A percentile compares a stretch with the other conserved stretches of the same genome.
Evolutionary conservation across 768 basidiomycete species (phyloP).

Genomic region (Leccinum variicolor): DNA sequence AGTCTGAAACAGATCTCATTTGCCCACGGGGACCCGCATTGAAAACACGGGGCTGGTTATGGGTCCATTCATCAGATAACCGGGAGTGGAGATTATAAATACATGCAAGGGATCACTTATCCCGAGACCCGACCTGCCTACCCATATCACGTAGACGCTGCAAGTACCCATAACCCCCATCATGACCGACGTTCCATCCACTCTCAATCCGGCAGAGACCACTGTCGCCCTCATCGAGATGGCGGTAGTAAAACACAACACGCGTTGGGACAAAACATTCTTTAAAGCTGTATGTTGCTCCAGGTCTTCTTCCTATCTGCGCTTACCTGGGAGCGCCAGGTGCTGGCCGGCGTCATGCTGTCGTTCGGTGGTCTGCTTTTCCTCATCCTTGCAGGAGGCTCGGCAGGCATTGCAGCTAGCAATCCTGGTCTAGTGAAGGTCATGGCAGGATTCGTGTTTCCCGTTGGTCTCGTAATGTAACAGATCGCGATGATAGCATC

Average conservation of each 20-base stretch:
- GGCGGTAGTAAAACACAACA: slow-evolving; percentile 61
- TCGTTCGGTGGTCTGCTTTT: slow-evolving; percentile 70
- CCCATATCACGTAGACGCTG: slow-evolving; percentile 3
- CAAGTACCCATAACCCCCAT: not conserved
- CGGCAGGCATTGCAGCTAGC: slow-evolving; percentile 42
- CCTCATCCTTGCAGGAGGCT: slow-evolving; percentile 58
- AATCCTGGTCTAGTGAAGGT: slow-evolving; percentile 71
- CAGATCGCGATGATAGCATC: slow-evolving; percentile 2
- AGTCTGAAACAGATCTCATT: slow-evolving; percentile 6
- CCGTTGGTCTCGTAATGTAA: slow-evolving; percentile 75
- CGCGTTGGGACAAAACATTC: slow-evolving; percentile 57
- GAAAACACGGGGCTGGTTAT: slow-evolving; percentile 2
- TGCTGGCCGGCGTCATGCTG: slow-evolving; percentile 68
- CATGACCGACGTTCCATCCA: slow-evolving; percentile 35
- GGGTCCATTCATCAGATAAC: slow-evolving; percentile 1
- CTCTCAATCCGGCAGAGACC: slow-evolving; percentile 58
- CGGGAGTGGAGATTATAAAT: slow-evolving; percentile 19
- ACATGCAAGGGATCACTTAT: not conserved
- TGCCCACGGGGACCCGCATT: not conserved
- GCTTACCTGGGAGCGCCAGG: slow-evolving; percentile 34
- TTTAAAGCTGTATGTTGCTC: slow-evolving; percentile 59
- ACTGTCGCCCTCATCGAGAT: slow-evolving; percentile 53
- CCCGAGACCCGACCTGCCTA: not conserved
- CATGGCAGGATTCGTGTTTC: slow-evolving; percentile 67
- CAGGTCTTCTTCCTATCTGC: not conserved